Base-by-base conservation (phyloP, 345 rosid species). In the Dipteronia dyeriana region DNA sequence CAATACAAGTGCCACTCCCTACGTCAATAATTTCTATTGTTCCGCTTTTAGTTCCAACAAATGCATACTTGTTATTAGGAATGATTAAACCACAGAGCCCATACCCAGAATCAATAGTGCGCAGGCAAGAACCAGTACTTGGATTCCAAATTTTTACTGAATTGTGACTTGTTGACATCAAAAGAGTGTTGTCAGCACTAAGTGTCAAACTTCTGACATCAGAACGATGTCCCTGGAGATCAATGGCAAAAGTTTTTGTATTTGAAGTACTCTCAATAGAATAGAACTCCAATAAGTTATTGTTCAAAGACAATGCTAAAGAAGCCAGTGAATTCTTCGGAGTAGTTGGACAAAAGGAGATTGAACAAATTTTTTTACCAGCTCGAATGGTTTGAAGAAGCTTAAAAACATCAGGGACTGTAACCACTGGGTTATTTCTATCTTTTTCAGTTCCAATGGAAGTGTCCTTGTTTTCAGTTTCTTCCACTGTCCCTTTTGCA, bases 91-190 rank as follows among this genome's bases (percentile, higher is more conserved):
- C 96, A 88, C 98, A 96, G 31, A 96, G 77, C 71, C 99, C 98
- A 86, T 88, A 96, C 57, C 91, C 98, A 77, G 99, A 95, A 76
- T 84, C 97, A 80, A 95, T 85, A 31, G 97, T 95, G 66, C 95
- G 84, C 82, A 95, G 91, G 81, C 99, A 95, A 75, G 94, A 89
- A 80, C 99, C 97, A 17, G 97, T 91, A 76, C 94, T 94, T 76
- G 99, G 97, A 85, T 92, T 95, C 99, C 99, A 95, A 76, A 95
- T 80, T 82, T 93, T 95, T 22, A 92, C 91, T 47, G 97, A 89
- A 82, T 88, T 89, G 88, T 95, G 97, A 85, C 99, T 93, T 10
- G 98, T 95, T 82, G 99, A 94, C 97, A 95, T 86, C 85, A 95
- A 84, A 78, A 94, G 90, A 45, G 87, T 88, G 84, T 88, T 95